These are phyloP conservation scores for Erysimum cheiranthoides DNA, from an alignment of 345 rosid genomes.

Conservation along the genomic window DNA sequence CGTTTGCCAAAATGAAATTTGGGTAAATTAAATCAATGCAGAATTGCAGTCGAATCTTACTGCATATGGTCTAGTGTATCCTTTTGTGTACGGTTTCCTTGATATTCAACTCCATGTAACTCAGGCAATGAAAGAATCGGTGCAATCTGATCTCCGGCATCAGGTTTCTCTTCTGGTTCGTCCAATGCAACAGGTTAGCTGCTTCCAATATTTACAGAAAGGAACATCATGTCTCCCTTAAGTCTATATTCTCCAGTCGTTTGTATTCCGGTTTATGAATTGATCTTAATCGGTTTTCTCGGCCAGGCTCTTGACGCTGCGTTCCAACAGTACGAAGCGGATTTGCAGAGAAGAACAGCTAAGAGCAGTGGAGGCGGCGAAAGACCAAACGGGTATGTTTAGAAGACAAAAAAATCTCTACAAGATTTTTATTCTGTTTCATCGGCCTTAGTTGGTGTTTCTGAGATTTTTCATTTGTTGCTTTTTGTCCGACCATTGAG, in stretches of 20 bases:
- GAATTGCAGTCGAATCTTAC: neutral
- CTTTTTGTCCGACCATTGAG: conserved; percentile 27
- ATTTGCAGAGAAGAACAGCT: conserved; percentile 45
- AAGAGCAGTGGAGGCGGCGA: conserved; percentile 30
- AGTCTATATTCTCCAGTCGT: neutral
- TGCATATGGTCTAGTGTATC: neutral
- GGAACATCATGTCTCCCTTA: conserved; percentile 14
- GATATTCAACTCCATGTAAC: neutral
- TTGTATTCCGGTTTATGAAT: neutral
- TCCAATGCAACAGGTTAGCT: conserved; percentile 89
- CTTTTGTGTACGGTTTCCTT: conserved; percentile 1
- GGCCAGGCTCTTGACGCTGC: conserved; percentile 53
- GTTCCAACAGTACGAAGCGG: conserved; percentile 49
- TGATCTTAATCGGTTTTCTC: neutral
- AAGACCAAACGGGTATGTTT: conserved; percentile 39
- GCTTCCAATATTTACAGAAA: conserved; percentile 16
- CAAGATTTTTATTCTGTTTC: conserved; percentile 1
- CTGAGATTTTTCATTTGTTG: conserved; percentile 12
- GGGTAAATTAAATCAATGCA: neutral
- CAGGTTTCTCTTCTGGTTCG: conserved; percentile 90
- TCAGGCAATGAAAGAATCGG: conserved; percentile 84
- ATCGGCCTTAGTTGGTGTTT: conserved; percentile 23
- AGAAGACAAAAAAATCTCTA: conserved; percentile 15
- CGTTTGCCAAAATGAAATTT: neutral
- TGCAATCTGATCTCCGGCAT: conserved; percentile 78